Conservation (phyloP, 139 green algal genomes). For the Picochlorum sp. region DNA sequence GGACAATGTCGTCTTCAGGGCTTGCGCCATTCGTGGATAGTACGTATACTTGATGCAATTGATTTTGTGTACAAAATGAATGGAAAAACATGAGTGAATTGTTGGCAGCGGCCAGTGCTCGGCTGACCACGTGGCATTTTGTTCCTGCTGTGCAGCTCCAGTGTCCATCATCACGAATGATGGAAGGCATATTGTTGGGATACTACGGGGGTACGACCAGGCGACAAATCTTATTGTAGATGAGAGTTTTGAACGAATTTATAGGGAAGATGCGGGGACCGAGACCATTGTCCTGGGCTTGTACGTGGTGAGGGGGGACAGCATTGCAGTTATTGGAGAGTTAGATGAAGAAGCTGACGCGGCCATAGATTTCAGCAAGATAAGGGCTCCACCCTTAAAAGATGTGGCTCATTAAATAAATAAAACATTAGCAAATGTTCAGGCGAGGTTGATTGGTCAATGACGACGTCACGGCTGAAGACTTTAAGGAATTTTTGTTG, state of each 20-base stretch:
- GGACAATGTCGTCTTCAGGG: too few relatives aligned
- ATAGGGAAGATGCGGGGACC: slow-evolving; percentile 75
- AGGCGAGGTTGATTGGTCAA: too few relatives aligned
- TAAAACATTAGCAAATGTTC: too few relatives aligned
- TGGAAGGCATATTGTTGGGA: slow-evolving; percentile 75
- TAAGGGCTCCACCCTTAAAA: slow-evolving; percentile 68
- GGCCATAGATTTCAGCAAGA: slow-evolving; percentile 49
- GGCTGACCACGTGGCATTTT: not conserved
- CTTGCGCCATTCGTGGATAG: too few relatives aligned
- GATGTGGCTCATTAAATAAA: slow-evolving; percentile 56
- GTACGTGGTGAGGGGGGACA: slow-evolving; percentile 92
- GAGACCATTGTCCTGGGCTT: slow-evolving; percentile 73
- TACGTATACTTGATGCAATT: too few relatives aligned
- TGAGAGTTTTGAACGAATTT: slow-evolving; percentile 87
- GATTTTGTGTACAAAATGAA: too few relatives aligned
- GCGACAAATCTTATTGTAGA: slow-evolving; percentile 89
- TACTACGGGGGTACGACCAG: slow-evolving; percentile 88
- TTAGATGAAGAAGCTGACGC: slow-evolving; percentile 83
- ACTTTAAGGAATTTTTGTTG: too few relatives aligned
- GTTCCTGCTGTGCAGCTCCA: slow-evolving; percentile 23
- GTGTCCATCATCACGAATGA: slow-evolving; percentile 83
- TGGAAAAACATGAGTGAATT: too few relatives aligned
- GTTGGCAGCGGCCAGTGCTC: too few relatives aligned
- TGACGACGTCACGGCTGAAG: too few relatives aligned
- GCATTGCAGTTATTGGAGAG: slow-evolving; percentile 90